Evolutionary conservation across 495 filamentous ascomycete species (phyloP), one percentile per base, ranked within the genome.

Genomic region (Penicillium maclennaniae): DNA sequence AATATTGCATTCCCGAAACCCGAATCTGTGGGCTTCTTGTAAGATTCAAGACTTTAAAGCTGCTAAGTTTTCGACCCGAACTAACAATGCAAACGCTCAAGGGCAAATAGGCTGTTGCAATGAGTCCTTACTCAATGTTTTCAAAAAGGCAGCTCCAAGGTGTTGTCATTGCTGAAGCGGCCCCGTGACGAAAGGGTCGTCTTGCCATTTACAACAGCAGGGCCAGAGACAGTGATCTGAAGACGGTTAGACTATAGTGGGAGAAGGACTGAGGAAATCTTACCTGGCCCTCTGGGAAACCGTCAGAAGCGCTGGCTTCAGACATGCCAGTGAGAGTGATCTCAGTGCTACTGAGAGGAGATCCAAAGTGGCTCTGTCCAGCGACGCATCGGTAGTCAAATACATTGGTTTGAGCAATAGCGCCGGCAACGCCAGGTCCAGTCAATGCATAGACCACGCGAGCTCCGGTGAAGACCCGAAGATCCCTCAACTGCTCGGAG

Each of bases 371-470:
- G 34, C 79, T 82, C 34, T 72, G 53, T 62, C 80, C 60, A 16
- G 53, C 15, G 45, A 79, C 71, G 16, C 84, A 76, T 38, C 92
- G 74, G 64, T 99, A 97, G 63, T 99, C 93, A 59, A 89, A 92
- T 28, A 91, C 77, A 53, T 87, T 82, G 10, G 89, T 93, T 70
- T 97, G 92, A 3, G 82, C 69, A 16, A 92, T 82, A 1, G 93
- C 88, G 20, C 93, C 93, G 5, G 91, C 92, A 20, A 97, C 86
- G 26, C 81, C 79, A 7, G 92, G 74, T 4, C 88, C 85, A 42
- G 91, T 88, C 26, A 97, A 76, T 0, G 90, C 91, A 70, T 96
- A 96, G 19, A 95, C 78, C 43, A 96, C 76, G 31, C 91, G 83
- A 9, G 91, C 85, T 10, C 87, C 83, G 7, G 87, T 92, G 69